Conservation (phyloP, 1,284 basidiomycete genomes). For the Ustilago lituana region DNA sequence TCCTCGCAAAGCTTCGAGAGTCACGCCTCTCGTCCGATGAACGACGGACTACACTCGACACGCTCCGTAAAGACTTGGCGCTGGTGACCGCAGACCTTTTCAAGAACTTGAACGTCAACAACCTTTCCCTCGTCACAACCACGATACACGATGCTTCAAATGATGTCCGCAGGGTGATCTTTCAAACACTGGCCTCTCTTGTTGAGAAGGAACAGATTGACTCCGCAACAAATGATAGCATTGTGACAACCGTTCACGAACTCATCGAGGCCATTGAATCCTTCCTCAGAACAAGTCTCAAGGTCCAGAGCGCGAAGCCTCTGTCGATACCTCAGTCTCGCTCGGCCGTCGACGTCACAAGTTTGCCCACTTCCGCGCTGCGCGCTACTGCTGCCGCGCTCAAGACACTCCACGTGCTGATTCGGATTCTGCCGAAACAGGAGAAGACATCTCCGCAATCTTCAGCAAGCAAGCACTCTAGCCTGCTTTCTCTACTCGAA, state of each 20-base stretch:
- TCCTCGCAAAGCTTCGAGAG: constrained; percentile 21
- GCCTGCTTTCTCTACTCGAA: constrained; percentile 14
- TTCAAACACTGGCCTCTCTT: constrained; percentile 6
- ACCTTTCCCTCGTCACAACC: neutral
- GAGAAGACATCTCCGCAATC: neutral
- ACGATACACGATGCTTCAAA: constrained; percentile 16
- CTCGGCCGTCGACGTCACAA: constrained; percentile 1
- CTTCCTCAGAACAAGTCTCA: constrained; percentile 18
- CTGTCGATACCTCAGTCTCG: neutral
- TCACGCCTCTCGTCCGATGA: constrained; percentile 30
- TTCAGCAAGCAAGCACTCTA: neutral
- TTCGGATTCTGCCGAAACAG: constrained; percentile 8
- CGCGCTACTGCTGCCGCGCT: constrained; percentile 40
- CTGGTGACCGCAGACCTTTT: neutral
- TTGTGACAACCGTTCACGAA: neutral
- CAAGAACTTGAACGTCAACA: too few species aligned
- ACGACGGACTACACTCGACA: constrained; percentile 18
- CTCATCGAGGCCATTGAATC: constrained; percentile 9
- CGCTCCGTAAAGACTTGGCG: constrained; percentile 5
- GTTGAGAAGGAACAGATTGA: constrained; percentile 10
- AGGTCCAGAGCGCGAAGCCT: constrained; percentile 10
- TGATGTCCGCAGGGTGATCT: constrained; percentile 16
- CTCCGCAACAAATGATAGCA: neutral
- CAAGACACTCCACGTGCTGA: constrained; percentile 26
- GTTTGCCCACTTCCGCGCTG: constrained; percentile 13